Conservation (phyloP, 208 protist genomes). For the Wallacemonas sp. region DNA sequence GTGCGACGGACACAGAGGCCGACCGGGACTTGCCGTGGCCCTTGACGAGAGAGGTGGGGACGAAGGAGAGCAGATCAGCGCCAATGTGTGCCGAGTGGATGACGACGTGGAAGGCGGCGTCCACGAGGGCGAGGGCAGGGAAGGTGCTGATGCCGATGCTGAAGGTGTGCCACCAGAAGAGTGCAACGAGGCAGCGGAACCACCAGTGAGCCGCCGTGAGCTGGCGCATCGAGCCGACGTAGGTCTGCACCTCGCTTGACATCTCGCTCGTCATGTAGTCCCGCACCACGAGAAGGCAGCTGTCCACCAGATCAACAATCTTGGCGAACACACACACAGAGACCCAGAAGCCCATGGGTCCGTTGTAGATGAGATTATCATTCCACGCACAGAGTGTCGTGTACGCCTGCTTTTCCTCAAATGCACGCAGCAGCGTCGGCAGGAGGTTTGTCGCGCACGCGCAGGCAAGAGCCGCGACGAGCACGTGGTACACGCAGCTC, state of each 20-base stretch:
- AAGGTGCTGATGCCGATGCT: constrained; percentile 43
- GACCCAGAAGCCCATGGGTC: constrained; percentile 49
- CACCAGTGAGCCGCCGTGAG: constrained; percentile 38
- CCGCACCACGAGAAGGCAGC: constrained; percentile 70
- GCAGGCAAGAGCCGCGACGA: constrained; percentile 25
- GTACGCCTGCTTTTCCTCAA: constrained; percentile 18
- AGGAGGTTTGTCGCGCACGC: constrained; percentile 23
- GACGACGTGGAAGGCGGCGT: constrained; percentile 9
- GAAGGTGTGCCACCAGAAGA: constrained; percentile 55
- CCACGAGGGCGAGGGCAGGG: constrained; percentile 12
- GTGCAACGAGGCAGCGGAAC: constrained; percentile 26
- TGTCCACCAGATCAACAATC: constrained; percentile 71
- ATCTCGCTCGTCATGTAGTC: constrained; percentile 28
- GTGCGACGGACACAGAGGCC: background rate
- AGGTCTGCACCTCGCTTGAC: constrained; percentile 2
- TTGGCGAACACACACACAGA: constrained; percentile 56
- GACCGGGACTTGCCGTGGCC: constrained; percentile 9
- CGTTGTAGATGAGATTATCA: constrained; percentile 26
- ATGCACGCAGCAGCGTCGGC: constrained; percentile 21
- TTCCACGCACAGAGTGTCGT: constrained; percentile 41
- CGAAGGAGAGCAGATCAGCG: constrained; percentile 12
- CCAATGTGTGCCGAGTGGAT: constrained; percentile 3
- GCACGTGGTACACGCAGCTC: constrained; percentile 42
- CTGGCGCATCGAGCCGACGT: constrained; percentile 14
- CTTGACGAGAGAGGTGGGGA: constrained; percentile 21